Base-by-base conservation (phyloP, 106 monocot genomes). In the Alisma plantagoaquatica region DNA sequence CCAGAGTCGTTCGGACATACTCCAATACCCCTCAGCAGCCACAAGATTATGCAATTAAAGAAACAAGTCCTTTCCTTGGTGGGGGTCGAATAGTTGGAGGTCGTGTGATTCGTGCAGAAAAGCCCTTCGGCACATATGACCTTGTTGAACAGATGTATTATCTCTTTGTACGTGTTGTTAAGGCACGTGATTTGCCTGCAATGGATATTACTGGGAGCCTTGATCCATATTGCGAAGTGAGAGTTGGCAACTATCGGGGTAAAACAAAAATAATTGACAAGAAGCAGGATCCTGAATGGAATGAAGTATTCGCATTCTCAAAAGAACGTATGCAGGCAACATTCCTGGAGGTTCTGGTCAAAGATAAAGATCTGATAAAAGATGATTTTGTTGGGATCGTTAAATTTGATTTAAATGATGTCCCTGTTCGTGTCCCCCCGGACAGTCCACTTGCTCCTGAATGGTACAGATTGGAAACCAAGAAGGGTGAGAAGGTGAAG, bases 111-210 rank as follows among this genome's bases (percentile, higher is more conserved):
- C 6, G 35, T 7, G 35, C 35, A 7, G 35, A 77, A 9, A 80
- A 80, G 67, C 61, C 64, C 26, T 22, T 71, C 41, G 70, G 74
- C 31, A 80, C 80, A 15, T 75, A 80, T 50, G 80, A 80, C 23
- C 74, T 79, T 31, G 79, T 79, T 16, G 79, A 79, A 54, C 69
- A 70, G 43, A 74, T 79, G 79, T 74, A 75, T 43, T 80, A 80
- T 49, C 62, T 80, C 3, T 80, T 71, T 59, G 75, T 80, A 2
- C 75, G 80, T 27, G 80, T 80, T 20, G 80, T 80, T 11, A 80
- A 80, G 47, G 80, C 80, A 28, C 50, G 62, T 20, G 80, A 80
- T 16, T 59, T 80, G 15, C 80, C 80, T 23, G 41, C 70, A 10
- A 80, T 61, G 67, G 80, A 80, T 53, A 22, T 68, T 11, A 71